Evolutionary conservation across 2,329 filamentous ascomycete species (phyloP), one percentile per base, ranked within the genome.

Genomic region (Phoma sp.): DNA sequence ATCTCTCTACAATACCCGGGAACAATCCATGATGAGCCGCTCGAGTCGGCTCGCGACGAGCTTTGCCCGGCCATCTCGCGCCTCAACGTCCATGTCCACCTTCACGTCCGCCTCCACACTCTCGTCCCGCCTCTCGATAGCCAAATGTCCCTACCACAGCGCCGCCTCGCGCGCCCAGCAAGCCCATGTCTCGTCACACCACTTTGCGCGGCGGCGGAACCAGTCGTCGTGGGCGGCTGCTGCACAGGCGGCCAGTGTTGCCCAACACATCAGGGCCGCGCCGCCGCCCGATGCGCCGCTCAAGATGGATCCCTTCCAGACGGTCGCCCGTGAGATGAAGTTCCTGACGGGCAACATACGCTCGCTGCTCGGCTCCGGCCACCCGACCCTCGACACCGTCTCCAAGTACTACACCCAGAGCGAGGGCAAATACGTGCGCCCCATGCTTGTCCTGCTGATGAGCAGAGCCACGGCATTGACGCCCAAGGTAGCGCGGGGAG

Each of bases 331-430:
- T 78, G 94, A 98, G 81, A 91, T 99, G 88, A 95, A 96, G 77
- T 96, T 93, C 68, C 80, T 98, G 70, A 96, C 91, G 10, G 92
- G 92, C 50, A 96, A 98, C 69, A 96, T 98, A 76, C 85, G 91
- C 58, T 90, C 96, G 72, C 82, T 98, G n/a, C 81, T 98, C 15
- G 94, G 94, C 6, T 97, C 93, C 0, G 94, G 94, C 6, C 94
- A 99, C 73, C 95, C 95, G 0, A 92, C 93, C 40, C 84, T 99
- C 57, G 95, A 98, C 73, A 93, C 91, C 37, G 94, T 93, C 25
- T 92, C 95, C 47, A 99, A 99, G 78, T 99, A 99, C 82, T 99
- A 99, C 76, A 96, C 95, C 21, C 90, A 94, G 70, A 91, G 91
- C 56, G 92, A 98, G 81, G 95, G 95, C 60, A 99, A 99, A 80